A percentile compares a stretch with the other conserved stretches of the same genome.
Evolutionary conservation across 495 filamentous ascomycete genomes (phyloP).

Genomic region (Daldinia childiae): DNA sequence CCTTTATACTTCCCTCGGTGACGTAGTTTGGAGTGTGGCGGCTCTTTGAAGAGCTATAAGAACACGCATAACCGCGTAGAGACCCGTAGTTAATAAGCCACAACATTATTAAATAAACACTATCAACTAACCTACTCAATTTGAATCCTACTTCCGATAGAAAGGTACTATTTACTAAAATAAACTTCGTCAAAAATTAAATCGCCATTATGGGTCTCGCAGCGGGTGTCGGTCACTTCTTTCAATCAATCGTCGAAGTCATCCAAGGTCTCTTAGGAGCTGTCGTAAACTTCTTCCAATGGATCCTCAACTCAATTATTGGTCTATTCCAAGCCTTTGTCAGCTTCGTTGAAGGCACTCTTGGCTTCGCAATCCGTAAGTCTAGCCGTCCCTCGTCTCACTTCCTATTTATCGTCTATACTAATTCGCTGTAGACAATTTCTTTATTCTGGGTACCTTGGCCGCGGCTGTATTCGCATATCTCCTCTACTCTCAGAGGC

Average conservation of each 20-base stretch:
- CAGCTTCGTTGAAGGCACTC: constrained; percentile 46
- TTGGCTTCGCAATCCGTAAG: constrained; percentile 56
- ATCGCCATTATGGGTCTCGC: constrained; percentile 48
- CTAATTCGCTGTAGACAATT: constrained; percentile 51
- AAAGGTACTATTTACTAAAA: neutral
- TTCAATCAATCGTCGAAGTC: constrained; percentile 50
- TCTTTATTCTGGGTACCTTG: constrained; percentile 60
- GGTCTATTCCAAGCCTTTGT: constrained; percentile 46
- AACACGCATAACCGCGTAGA: neutral
- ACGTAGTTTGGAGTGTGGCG: constrained; percentile 27
- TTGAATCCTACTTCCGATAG: neutral
- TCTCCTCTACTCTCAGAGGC: constrained; percentile 51
- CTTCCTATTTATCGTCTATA: neutral
- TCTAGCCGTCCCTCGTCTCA: constrained; percentile 12
- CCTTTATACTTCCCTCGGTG: constrained; percentile 4
- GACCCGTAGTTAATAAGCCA: neutral
- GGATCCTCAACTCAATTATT: constrained; percentile 49
- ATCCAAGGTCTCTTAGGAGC: constrained; percentile 35
- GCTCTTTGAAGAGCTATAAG: constrained; percentile 12
- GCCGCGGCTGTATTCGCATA: constrained; percentile 57
- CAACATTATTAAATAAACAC: constrained; percentile 3
- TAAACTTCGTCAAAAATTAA: neutral
- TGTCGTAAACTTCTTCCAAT: constrained; percentile 48
- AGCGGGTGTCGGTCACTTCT: constrained; percentile 47
- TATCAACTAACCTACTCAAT: neutral